A percentile compares a stretch with the other conserved stretches of the same genome.
These are phyloP conservation scores for Bolboschoenus planiculmis DNA, from an alignment of 176 grass and related monocot species.

Conservation along the genomic window DNA sequence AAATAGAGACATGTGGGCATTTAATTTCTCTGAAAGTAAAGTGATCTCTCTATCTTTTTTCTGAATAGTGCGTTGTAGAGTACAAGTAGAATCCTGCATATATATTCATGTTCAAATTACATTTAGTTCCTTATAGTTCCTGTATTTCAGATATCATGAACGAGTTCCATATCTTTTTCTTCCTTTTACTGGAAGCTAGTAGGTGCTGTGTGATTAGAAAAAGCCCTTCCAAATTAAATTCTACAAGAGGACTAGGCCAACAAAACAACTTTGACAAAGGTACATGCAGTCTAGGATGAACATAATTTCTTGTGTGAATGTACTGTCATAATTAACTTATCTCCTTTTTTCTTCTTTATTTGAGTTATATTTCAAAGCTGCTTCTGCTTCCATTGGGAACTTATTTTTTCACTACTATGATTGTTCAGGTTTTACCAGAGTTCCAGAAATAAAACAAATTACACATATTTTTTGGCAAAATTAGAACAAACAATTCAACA, in stretches of 20 bases:
- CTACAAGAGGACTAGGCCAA: neutral
- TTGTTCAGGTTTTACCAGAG: neutral
- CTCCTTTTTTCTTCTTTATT: neutral
- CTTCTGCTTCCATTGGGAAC: neutral
- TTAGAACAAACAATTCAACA: neutral
- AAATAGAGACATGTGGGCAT: slow-evolving; percentile 61
- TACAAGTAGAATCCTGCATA: slow-evolving; percentile 76
- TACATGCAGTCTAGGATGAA: neutral
- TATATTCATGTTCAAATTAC: slow-evolving; percentile 6
- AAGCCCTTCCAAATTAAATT: neutral
- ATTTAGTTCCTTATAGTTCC: slow-evolving; percentile 18
- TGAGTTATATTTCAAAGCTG: neutral
- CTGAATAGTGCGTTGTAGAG: slow-evolving; percentile 62
- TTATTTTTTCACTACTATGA: neutral
- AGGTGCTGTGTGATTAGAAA: neutral
- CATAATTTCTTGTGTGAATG: neutral
- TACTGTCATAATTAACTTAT: neutral
- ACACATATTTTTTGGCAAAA: slow-evolving; percentile 5
- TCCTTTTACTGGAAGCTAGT: neutral
- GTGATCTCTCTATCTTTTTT: slow-evolving; percentile 64
- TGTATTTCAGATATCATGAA: slow-evolving; percentile 21
- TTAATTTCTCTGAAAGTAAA: slow-evolving; percentile 66
- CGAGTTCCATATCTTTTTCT: neutral
- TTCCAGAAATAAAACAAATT: neutral
- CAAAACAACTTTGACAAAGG: neutral